These are phyloP conservation scores for Sugiyamaella grinbergsii DNA, from an alignment of 1,139 yeast genomes.

Conservation along the genomic window DNA sequence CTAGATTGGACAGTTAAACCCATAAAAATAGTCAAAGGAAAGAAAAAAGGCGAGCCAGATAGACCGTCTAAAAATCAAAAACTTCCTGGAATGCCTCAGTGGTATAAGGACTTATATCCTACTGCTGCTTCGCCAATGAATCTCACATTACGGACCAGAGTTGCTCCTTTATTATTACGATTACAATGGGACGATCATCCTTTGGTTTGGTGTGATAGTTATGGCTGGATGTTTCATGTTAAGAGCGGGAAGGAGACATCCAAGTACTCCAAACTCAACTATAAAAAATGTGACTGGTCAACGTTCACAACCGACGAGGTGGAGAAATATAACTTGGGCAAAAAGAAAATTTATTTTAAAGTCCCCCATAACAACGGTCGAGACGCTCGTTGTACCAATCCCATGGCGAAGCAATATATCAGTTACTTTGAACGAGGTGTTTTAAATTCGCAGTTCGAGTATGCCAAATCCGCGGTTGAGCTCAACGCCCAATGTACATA, in stretches of 20 bases:
- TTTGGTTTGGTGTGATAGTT: conserved; percentile 69
- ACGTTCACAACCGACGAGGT: conserved; percentile 39
- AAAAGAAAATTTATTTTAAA: conserved; percentile 49
- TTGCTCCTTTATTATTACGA: conserved; percentile 73
- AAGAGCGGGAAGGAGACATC: conserved; percentile 39
- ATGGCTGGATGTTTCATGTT: conserved; percentile 90
- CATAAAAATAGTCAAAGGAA: conserved; percentile 64
- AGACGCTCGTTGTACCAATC: conserved; percentile 67
- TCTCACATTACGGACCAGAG: conserved; percentile 70
- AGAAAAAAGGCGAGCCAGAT: conserved; percentile 55
- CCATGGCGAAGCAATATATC: conserved; percentile 76
- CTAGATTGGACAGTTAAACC: conserved; percentile 81
- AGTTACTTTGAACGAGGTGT: conserved; percentile 73
- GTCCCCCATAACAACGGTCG: conserved; percentile 95
- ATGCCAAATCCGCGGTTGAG: conserved; percentile 75
- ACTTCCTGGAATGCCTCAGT: conserved; percentile 88
- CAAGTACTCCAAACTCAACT: conserved; percentile 55
- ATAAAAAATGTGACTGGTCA: conserved; percentile 47
- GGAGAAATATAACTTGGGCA: conserved; percentile 30
- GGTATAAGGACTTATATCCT: conserved; percentile 80
- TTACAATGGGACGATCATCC: conserved; percentile 88
- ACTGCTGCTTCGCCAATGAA: conserved; percentile 51
- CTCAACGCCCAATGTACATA: conserved; percentile 82
- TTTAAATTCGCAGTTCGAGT: conserved; percentile 67
- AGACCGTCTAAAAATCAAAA: conserved; percentile 62